Base-by-base conservation (phyloP, 106 monocot genomes). In the Hemerocallis citrina region DNA sequence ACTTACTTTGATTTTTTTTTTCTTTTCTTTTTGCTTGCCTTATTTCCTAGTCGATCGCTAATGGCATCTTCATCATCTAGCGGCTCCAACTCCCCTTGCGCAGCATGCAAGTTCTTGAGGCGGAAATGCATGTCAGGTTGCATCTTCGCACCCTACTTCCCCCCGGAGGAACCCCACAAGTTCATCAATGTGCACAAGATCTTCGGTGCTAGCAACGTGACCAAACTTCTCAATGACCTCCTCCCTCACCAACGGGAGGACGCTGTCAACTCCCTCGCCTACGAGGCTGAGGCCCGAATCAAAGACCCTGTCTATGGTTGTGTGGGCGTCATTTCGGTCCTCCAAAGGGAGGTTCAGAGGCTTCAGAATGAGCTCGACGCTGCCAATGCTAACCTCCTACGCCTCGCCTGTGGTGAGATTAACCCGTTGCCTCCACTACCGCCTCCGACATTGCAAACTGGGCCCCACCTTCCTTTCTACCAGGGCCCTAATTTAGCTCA, bases 101-200 rank as follows among this genome's bases (percentile, higher is more conserved):
- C 85, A 0, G 85, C 85, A 19, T 85, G 85, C 77, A 85, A 85
- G 68, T 85, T 85, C 63, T 36, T 85, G n/a, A n/a, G 85, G 7
- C 34, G 85, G 31, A 85, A 85, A 31, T 85, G 85, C 71, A 70
- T 77, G 59, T 71, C 77, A 1, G 77, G 80, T 22, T 85, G 85
- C 77, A 72, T 85, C 61, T 85, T 85, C 21, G 85, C 85, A 0
- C 85, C 80, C 17, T 81, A 85, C 60, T 85, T 85, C 61, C 77
- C 80, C 1, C 80, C 85, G 1, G 80, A 85, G 30, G 80, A 85
- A 49, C 85, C 80, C 1, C 76, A 77, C 38, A 85, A 81, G 74
- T 85, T 85, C 22, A 61, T 59, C 25, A 85, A 67, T 34, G 85
- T 85, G 9, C 85, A 85, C 77, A 85, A 85, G 72, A 56, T 85